Conservation (phyloP, 108 stramenopile genomes). For the Nitzschia sp. region DNA sequence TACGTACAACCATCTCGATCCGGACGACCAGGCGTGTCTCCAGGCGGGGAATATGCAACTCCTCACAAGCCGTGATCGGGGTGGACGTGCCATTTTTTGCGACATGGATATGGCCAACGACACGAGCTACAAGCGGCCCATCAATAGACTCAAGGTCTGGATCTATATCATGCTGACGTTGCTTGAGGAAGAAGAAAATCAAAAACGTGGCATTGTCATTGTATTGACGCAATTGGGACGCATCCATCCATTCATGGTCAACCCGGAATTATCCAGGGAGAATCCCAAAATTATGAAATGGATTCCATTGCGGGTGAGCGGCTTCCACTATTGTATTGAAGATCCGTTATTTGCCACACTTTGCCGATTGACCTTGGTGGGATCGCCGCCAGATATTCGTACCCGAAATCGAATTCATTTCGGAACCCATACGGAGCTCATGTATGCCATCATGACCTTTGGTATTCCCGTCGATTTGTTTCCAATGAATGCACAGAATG, state of each 20-base stretch:
- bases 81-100: not conserved
- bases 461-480: not conserved
- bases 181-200: not conserved
- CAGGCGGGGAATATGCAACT: not conserved
- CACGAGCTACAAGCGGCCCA: not conserved
- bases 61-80: not conserved
- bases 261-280: not conserved
- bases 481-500: not conserved
- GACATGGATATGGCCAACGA: not conserved
- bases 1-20: not conserved
- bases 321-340: not conserved
- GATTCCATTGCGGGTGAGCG: not conserved
- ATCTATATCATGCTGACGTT: not conserved
- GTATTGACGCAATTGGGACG: too few species aligned
- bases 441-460: not conserved
- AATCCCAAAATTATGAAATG: not conserved
- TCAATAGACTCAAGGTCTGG: not conserved
- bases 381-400: not conserved
- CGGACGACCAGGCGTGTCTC: slow-evolving; percentile 4
- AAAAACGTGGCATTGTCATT: too few species aligned
- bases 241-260: too few species aligned
- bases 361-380: not conserved
- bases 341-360: not conserved
- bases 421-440: slow-evolving; percentile 3
- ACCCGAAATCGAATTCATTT: not conserved